These are phyloP conservation scores for Epichloe gansuensis DNA, from an alignment of 2,329 filamentous ascomycete species.

Conservation along the genomic window DNA sequence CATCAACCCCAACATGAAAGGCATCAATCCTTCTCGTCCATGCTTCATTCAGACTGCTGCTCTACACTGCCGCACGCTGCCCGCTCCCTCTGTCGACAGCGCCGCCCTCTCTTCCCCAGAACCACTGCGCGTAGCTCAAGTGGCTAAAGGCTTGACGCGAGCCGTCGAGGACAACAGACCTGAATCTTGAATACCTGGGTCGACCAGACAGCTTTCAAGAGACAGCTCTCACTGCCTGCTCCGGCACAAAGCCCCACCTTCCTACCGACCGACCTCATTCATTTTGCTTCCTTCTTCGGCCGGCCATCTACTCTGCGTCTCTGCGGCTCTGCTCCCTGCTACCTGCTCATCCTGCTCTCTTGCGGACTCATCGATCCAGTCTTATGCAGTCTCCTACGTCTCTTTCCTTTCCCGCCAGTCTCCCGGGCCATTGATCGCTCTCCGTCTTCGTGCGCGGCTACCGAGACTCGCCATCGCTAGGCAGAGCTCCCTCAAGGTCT, in stretches of 20 bases:
- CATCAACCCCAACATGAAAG: constrained; percentile 5
- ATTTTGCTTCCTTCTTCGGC: constrained; percentile 1
- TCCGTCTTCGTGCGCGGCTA: not conserved
- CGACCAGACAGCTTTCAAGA: not conserved
- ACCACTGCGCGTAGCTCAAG: not conserved
- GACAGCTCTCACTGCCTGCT: not conserved
- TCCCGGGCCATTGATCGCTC: not conserved
- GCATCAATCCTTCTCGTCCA: not conserved
- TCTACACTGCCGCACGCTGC: not conserved
- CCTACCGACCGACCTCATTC: constrained; percentile 1
- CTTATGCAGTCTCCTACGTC: not conserved
- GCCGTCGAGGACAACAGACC: not conserved
- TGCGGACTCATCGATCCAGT: not conserved
- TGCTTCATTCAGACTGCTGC: not conserved
- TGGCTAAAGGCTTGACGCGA: not conserved
- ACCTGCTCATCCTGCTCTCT: not conserved
- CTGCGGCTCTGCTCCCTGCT: not conserved
- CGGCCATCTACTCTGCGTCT: not conserved
- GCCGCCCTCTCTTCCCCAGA: not conserved
- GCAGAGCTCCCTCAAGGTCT: not conserved
- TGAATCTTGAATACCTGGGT: not conserved
- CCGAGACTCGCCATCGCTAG: not conserved
- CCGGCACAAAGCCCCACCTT: constrained; percentile 2
- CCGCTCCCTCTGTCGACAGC: not conserved
- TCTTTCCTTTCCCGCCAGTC: not conserved